Base-by-base conservation (phyloP, 202 grass and related monocot species). In the Zoysia matrella region DNA sequence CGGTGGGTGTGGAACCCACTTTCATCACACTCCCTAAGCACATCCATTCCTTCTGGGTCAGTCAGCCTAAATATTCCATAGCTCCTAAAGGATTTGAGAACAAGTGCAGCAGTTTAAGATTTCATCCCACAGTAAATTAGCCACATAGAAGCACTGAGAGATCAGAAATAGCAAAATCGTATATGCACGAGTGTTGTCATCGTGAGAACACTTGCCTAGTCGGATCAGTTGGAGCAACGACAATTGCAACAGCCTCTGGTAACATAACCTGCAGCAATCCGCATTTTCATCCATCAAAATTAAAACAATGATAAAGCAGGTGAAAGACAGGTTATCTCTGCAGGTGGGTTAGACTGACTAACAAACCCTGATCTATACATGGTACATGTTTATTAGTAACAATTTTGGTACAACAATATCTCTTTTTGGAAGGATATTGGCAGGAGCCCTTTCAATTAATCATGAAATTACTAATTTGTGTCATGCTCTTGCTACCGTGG, bases 51-150 rank as follows among this genome's bases (percentile, higher is more conserved):
- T 85, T 87, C 90, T 11, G 95, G 90, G 65, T 98, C 80, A 72
- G 92, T 92, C 48, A 98, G 52, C 77, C 96, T 86, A 73, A 98
- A 98, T 90, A 98, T 98, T 73, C 96, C 96, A 76, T 72, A 93
- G 60, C 30, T 89, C 89, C 96, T 98, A 68, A 50, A 87, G 55
- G 12, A 70, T 82, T 86, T 52, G 62, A 45, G 16, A 80, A 84
- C 52, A 86, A 5, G 30, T 39, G 11, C 5, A 67, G 3, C 0
- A 68, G 3, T 65, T 76, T 71, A 65, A 91, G 71, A 89, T 73
- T 67, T 65, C 39, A 67, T 51, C 53, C 1, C 39, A 58, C 3
- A 1, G 48, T 68, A 77, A 65, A 46, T 44, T 67, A 73, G 61
- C 42, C 60, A 86, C 48, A 51, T 39, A 1, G 3, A 11, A 67